Evolutionary conservation across 768 basidiomycete species (phyloP).

Genomic region (Leccinum incarnatum): DNA sequence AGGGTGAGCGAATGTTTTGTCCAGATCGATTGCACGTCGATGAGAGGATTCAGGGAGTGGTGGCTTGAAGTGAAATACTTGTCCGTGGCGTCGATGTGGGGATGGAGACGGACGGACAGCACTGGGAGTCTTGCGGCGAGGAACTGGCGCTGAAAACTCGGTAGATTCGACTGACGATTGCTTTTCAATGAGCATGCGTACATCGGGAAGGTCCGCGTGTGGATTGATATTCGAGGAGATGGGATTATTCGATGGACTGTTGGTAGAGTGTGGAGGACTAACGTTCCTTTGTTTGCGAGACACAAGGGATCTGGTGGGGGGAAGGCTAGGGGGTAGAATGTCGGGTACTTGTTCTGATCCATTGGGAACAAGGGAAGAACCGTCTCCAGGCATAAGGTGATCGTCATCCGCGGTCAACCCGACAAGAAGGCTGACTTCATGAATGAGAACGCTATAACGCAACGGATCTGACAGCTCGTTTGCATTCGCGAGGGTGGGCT

Average conservation of each 20-base stretch:
- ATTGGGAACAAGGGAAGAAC: not conserved
- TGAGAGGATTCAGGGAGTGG: not conserved
- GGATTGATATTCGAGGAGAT: not conserved
- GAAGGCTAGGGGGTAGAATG: conserved; percentile 16
- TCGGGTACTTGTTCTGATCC: conserved; percentile 3
- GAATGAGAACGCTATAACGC: conserved; percentile 29
- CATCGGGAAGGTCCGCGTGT: not conserved
- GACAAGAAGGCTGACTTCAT: conserved; percentile 33
- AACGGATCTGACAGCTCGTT: conserved; percentile 10
- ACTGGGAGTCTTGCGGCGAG: conserved; percentile 9
- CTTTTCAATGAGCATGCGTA: not conserved
- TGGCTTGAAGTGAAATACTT: conserved; percentile 21
- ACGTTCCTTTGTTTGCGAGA: conserved; percentile 8
- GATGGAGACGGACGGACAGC: conserved; percentile 6
- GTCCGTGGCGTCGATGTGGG: conserved; percentile 25
- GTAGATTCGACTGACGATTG: not conserved
- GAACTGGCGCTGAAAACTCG: not conserved
- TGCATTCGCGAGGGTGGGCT: not conserved
- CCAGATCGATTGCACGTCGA: conserved; percentile 2
- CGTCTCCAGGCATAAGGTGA: not conserved
- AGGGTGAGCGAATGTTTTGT: conserved; percentile 14
- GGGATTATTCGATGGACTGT: not conserved
- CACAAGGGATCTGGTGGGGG: conserved; percentile 22
- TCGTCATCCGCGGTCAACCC: conserved; percentile 26
- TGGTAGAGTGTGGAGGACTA: not conserved